Evolutionary conservation across 495 filamentous ascomycete genomes (phyloP), one percentile per base, ranked within the genome.

Genomic region (Recurvomyces mirabilis): DNA sequence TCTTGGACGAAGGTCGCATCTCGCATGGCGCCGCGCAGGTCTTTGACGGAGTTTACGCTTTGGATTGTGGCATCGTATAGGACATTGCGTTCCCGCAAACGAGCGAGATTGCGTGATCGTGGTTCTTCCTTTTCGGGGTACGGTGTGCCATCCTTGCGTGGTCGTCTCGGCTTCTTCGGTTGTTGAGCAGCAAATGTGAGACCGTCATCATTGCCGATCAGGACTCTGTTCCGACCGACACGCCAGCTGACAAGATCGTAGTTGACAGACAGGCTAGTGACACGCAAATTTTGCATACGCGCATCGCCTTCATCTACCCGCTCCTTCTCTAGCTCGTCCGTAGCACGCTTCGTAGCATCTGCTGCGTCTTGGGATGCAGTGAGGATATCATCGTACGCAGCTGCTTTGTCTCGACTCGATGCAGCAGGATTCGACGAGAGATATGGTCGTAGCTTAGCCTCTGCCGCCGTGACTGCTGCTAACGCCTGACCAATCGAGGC

Each of bases 161-260:
- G 48, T 39, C 61, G 63, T 52, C 71, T 74, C 28, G 60, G 59
- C 38, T 58, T 56, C 47, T 69, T 68, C 3, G 60, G 59, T 15
- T 63, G 60, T 34, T 60, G 70, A 12, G 71, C 63, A 20, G 79
- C 70, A 30, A 84, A 67, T 2, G 68, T 56, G 9, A 82, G 70
- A 5, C 86, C 87, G 54, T 95, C 86, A 52, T 94, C 85, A 43
- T 80, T 69, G 25, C 87, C 87, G 43, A 84, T 82, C 24, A 99
- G 67, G 0, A 93, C 80, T 38, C 91, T 73, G 58, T 99, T 96
- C 31, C 93, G 79, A 26, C 87, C 93, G 47, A 95, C 81, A 55
- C 91, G 74, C 93, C 89, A 96, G 56, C 84, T 85, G 35, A 99
- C 78, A 60, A 95, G 73, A 51, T 79, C 81, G 58, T 89, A 96